Evolutionary conservation across 805 yeast species (phyloP).

Genomic region (Ascoidea asiatica): DNA sequence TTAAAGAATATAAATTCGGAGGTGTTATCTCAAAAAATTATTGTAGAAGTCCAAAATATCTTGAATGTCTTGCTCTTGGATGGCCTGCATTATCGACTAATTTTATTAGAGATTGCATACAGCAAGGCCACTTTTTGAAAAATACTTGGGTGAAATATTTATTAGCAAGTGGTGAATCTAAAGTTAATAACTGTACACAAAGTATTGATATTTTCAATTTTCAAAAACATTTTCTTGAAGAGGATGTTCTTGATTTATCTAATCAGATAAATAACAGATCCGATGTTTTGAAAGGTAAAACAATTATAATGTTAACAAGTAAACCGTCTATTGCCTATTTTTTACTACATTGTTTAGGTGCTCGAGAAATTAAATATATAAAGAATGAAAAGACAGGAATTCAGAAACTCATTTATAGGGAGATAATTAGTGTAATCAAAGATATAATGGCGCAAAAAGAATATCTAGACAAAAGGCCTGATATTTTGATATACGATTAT

Average conservation of each 20-base stretch:
- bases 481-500: slow-evolving; percentile 19
- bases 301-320: slow-evolving; percentile 11
- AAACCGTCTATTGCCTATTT: slow-evolving; percentile 23
- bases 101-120: slow-evolving; percentile 39
- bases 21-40: slow-evolving; percentile 50
- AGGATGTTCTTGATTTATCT: slow-evolving; percentile 13
- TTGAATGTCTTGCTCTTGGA: slow-evolving; percentile 66
- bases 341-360: slow-evolving; percentile 33
- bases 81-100: slow-evolving; percentile 69
- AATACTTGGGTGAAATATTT: slow-evolving; percentile 42
- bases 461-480: too few relatives aligned
- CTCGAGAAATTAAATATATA: slow-evolving; percentile 14
- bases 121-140: slow-evolving; percentile 15
- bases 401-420: too few relatives aligned
- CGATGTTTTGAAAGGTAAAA: slow-evolving; percentile 14
- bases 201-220: slow-evolving; percentile 37
- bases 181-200: slow-evolving; percentile 22
- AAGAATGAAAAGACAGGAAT: too few relatives aligned
- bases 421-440: too few relatives aligned
- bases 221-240: slow-evolving; percentile 21
- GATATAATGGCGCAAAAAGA: too few relatives aligned
- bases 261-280: slow-evolving; percentile 30
- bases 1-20: slow-evolving; percentile 31
- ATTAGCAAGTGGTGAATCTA: slow-evolving; percentile 63
- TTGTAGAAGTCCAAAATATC: slow-evolving; percentile 58